Conservation (phyloP, 495 filamentous ascomycete species). For the Wilcoxina mikolae region DNA sequence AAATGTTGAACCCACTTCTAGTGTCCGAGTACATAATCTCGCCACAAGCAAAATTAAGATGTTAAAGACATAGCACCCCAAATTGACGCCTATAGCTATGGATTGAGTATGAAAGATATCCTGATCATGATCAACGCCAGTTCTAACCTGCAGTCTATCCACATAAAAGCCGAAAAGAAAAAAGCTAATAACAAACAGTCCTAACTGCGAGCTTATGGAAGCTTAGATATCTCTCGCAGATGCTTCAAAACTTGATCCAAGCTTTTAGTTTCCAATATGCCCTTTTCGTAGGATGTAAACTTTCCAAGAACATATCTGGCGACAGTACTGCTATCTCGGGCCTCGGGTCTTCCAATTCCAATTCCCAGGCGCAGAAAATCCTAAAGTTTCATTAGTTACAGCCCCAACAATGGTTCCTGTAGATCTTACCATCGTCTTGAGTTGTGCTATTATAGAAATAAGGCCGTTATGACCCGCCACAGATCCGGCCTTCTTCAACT, state of each 20-base stretch:
- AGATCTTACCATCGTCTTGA: slow-evolving; percentile 29
- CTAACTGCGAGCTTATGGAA: neutral
- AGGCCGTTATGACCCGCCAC: slow-evolving; percentile 65
- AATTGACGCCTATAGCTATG: too few species aligned
- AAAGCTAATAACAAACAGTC: too few species aligned
- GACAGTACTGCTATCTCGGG: slow-evolving; percentile 42
- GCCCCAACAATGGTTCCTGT: too few species aligned
- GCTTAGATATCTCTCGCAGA: slow-evolving; percentile 10
- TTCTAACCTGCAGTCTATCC: too few species aligned
- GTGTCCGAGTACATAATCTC: too few species aligned
- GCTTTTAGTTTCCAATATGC: slow-evolving; percentile 15
- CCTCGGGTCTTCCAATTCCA: slow-evolving; percentile 55
- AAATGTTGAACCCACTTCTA: too few species aligned
- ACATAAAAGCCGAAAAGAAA: too few species aligned
- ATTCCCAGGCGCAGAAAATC: slow-evolving; percentile 45
- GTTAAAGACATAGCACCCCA: too few species aligned
- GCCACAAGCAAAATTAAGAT: too few species aligned
- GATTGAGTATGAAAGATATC: too few species aligned
- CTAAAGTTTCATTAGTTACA: slow-evolving; percentile 12
- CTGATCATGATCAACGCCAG: too few species aligned
- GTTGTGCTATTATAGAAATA: slow-evolving; percentile 44
- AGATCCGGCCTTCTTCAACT: slow-evolving; percentile 40
- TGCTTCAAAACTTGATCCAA: slow-evolving; percentile 13
- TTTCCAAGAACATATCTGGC: slow-evolving; percentile 52
- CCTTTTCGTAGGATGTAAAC: slow-evolving; percentile 42